A percentile compares a stretch with the other conserved stretches of the same genome.
phyloP scores from a whole-genome alignment of 495 filamentous ascomycete genomes.

The Neurospora tetrasperma region DNA sequence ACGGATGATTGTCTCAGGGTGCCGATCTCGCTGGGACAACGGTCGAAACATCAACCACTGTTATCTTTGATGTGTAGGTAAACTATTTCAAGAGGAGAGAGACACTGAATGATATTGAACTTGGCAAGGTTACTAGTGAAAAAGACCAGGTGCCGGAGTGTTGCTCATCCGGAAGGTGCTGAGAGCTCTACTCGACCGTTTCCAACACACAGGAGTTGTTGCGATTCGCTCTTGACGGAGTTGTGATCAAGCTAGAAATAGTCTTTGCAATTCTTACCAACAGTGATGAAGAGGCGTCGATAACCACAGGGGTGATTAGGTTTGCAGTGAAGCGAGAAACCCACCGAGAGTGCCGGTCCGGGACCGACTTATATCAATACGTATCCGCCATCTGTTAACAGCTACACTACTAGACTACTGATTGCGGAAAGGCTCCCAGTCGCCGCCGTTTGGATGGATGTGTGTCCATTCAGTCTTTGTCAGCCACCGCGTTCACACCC shows the following conservation, averaged over 20 bases:
- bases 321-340: neutral
- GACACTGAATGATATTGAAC: neutral
- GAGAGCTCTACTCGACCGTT: neutral
- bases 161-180: too few species aligned
- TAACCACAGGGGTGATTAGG: neutral
- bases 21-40: neutral
- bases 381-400: neutral
- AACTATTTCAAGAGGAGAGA: neutral
- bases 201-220: neutral
- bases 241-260: neutral
- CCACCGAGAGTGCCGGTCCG: neutral
- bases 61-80: neutral
- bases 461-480: neutral
- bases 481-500: neutral
- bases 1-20: neutral
- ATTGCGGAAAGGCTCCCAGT: neutral
- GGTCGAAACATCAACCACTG: neutral
- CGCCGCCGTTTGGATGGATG: neutral
- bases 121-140: neutral
- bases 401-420: neutral
- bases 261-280: neutral
- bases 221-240: neutral
- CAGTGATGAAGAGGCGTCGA: neutral
- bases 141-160: neutral
- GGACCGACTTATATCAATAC: neutral